Percentiles rank a stretch among this genome's conserved stretches.
phyloP scores from a whole-genome alignment of 2,329 filamentous ascomycete species.

The Allantophomopsis lycopodina region DNA sequence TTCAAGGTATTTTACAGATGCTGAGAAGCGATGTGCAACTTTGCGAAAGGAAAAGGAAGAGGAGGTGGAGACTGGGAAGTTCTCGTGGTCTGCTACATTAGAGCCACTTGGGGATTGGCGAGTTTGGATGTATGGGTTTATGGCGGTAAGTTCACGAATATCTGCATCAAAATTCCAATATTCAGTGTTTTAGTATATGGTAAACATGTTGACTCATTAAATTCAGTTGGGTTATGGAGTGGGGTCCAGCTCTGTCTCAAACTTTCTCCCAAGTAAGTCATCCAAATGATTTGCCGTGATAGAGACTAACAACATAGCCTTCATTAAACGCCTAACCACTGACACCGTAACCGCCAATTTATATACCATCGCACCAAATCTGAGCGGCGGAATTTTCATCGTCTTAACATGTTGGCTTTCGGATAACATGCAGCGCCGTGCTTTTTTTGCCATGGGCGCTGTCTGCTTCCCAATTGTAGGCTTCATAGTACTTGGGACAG shows the following conservation, averaged over 20 bases:
- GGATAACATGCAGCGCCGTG: not conserved
- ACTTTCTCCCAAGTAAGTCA: conserved; percentile 1
- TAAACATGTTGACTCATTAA: too few species aligned
- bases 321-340: conserved; percentile 1
- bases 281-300: not conserved
- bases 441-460: not conserved
- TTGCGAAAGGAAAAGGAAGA: not conserved
- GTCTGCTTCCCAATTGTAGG: not conserved
- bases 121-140: not conserved
- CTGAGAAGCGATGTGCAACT: not conserved
- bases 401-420: not conserved
- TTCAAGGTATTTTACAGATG: conserved; percentile 1
- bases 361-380: conserved; percentile 1
- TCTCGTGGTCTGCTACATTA: conserved; percentile 1
- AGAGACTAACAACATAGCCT: not conserved
- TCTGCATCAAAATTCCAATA: too few species aligned
- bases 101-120: not conserved
- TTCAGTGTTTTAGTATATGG: too few species aligned
- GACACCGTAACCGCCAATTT: conserved; percentile 1
- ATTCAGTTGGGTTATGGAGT: conserved; percentile 1
- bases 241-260: not conserved
- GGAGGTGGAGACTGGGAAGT: not conserved
- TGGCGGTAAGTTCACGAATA: not conserved
- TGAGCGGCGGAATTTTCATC: not conserved
- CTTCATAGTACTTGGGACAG: conserved; percentile 1